phyloP scores from a whole-genome alignment of 2,329 filamentous ascomycete genomes.

The Lizonia empirigonia region DNA sequence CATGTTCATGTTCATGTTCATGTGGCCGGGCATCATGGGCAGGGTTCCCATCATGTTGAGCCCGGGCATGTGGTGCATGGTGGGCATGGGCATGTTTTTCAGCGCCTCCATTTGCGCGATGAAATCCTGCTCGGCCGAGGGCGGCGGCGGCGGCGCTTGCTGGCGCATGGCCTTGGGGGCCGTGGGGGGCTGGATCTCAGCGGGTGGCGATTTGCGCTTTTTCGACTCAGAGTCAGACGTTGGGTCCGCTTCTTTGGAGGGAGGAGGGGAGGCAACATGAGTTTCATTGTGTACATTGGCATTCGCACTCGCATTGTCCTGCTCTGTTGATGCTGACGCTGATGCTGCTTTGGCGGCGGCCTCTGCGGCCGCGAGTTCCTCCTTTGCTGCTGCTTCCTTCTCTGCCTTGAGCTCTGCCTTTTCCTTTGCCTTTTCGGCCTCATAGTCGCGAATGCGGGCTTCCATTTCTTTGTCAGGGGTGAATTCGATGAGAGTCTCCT shows the following conservation, averaged over 20 bases:
- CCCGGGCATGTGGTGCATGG: constrained; percentile 28
- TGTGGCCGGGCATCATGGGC: constrained; percentile 47
- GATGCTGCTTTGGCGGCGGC: constrained; percentile 23
- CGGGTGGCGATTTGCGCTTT: constrained; percentile 81
- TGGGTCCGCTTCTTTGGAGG: constrained; percentile 35
- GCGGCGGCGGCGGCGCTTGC: constrained; percentile 43
- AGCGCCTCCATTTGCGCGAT: constrained; percentile 54
- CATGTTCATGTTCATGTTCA: constrained; percentile 45
- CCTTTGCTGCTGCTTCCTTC: constrained; percentile 48
- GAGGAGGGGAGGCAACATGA: constrained; percentile 22
- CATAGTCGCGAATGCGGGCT: constrained; percentile 77
- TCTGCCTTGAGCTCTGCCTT: constrained; percentile 49
- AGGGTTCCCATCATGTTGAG: constrained; percentile 46
- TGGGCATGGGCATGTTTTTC: constrained; percentile 49
- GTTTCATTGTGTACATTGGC: constrained; percentile 21
- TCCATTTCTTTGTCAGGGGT: constrained; percentile 78
- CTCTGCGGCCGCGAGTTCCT: constrained; percentile 47
- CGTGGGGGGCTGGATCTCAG: constrained; percentile 58
- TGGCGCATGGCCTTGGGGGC: constrained; percentile 55
- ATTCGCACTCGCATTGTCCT: constrained; percentile 21
- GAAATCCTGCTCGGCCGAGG: constrained; percentile 48
- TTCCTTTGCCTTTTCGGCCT: constrained; percentile 58
- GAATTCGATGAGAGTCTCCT: constrained; percentile 70
- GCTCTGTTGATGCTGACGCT: constrained; percentile 34
- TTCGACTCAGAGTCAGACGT: constrained; percentile 58